Conservation (phyloP, 2,329 filamentous ascomycete genomes). For the Phaeosphaeriaceae sp. region DNA sequence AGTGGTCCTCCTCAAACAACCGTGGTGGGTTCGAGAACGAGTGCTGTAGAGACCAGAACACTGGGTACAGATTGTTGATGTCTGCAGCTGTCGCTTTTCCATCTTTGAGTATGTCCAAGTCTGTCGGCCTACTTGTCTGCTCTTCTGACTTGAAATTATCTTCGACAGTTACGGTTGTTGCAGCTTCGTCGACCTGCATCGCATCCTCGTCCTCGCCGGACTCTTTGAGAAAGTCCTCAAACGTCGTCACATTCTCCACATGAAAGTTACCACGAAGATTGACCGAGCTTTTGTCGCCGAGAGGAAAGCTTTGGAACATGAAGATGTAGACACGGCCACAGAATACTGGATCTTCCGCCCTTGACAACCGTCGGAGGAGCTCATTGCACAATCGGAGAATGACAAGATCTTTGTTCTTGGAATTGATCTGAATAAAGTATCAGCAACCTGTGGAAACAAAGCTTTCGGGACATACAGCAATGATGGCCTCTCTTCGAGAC, state of each 20-base stretch:
- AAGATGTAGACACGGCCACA: conserved; percentile 98
- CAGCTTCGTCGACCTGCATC: conserved; percentile 72
- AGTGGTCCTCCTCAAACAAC: conserved; percentile 75
- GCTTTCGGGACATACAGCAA: conserved; percentile 63
- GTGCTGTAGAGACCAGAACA: conserved; percentile 93
- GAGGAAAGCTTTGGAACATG: conserved; percentile 95
- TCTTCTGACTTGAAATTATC: conserved; percentile 47
- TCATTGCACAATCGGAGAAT: conserved; percentile 97
- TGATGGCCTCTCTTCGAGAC: conserved; percentile 87
- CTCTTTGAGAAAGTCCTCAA: conserved; percentile 64
- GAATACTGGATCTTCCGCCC: conserved; percentile 95
- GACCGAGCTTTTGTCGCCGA: conserved; percentile 96
- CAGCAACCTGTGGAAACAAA: conserved; percentile 22
- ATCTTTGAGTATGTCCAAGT: conserved; percentile 56
- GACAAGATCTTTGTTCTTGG: conserved; percentile 77
- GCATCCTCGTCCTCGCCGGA: conserved; percentile 53
- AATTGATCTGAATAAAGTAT: conserved; percentile 37
- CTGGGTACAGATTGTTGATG: conserved; percentile 78
- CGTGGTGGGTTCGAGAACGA: conserved; percentile 89
- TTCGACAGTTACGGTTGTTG: conserved; percentile 29
- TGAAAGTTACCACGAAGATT: conserved; percentile 97
- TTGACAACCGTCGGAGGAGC: conserved; percentile 87
- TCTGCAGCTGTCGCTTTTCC: conserved; percentile 60
- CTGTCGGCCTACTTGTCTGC: conserved; percentile 47
- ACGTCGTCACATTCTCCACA: conserved; percentile 89